These are phyloP conservation scores for Westerdykella sp. DNA, from an alignment of 2,329 filamentous ascomycete species.

Conservation along the genomic window DNA sequence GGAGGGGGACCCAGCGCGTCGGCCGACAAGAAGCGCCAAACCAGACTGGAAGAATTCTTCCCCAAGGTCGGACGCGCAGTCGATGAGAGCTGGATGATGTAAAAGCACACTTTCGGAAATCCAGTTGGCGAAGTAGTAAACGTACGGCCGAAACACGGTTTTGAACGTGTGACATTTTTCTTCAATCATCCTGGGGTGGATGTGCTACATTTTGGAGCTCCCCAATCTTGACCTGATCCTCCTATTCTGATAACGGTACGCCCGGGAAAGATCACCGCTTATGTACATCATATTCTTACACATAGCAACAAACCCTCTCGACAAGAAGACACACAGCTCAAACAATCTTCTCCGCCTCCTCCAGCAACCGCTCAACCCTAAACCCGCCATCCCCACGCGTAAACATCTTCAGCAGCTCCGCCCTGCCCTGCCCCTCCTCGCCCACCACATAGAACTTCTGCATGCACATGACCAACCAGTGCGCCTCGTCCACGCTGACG, in stretches of 20 bases:
- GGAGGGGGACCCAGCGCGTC: background rate
- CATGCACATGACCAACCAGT: conserved; percentile 84
- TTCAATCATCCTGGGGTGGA: too few species aligned
- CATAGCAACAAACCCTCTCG: background rate
- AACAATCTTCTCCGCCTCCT: conserved; percentile 75
- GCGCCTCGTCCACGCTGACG: conserved; percentile 72
- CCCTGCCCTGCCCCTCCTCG: conserved; percentile 47
- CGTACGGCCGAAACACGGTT: too few species aligned
- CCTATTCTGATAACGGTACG: too few species aligned
- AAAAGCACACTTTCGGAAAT: too few species aligned
- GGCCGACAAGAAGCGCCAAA: conserved; percentile 1
- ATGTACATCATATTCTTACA: background rate
- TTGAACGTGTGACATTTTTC: too few species aligned
- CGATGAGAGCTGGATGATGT: too few species aligned
- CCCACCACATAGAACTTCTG: conserved; percentile 77
- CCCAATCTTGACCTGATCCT: too few species aligned
- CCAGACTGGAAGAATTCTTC: conserved; percentile 2
- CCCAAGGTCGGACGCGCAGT: too few species aligned
- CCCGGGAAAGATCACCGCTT: too few species aligned
- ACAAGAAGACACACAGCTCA: conserved; percentile 8
- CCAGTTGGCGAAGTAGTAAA: too few species aligned
- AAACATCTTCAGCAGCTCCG: conserved; percentile 72
- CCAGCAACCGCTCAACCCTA: conserved; percentile 74
- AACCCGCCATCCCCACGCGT: conserved; percentile 71
- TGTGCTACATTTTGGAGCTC: too few species aligned